phyloP scores from a whole-genome alignment of 768 basidiomycete species.

The Calvatia gigantea region DNA sequence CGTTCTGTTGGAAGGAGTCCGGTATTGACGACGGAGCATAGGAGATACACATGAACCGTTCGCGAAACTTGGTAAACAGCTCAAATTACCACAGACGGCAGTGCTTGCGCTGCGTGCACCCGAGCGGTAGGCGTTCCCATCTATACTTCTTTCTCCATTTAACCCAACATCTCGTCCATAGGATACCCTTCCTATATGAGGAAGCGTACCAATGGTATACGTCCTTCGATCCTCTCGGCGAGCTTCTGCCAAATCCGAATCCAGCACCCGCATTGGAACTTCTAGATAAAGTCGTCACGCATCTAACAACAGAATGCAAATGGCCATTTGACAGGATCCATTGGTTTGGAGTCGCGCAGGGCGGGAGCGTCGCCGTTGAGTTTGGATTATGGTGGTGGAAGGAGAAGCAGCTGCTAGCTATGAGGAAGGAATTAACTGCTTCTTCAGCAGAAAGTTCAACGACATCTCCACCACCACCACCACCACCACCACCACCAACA shows the following conservation, averaged over 20 bases:
- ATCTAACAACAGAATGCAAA: conserved; percentile 54
- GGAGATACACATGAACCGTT: conserved; percentile 85
- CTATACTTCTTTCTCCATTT: background rate
- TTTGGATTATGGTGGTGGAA: conserved; percentile 58
- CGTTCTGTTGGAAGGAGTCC: background rate
- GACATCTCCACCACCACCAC: conserved; percentile 1
- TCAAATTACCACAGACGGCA: conserved; percentile 90
- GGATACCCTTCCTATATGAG: conserved; percentile 77
- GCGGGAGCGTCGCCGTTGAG: conserved; percentile 76
- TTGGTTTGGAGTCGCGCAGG: conserved; percentile 86
- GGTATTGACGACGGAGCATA: conserved; percentile 22
- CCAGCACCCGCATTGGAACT: conserved; percentile 65
- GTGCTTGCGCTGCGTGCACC: conserved; percentile 78
- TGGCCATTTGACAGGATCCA: conserved; percentile 78
- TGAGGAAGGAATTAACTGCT: conserved; percentile 13
- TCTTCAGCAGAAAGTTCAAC: conserved; percentile 2
- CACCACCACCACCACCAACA: conserved; percentile 17
- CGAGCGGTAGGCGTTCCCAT: conserved; percentile 49
- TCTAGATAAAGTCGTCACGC: conserved; percentile 46
- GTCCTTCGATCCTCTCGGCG: conserved; percentile 79
- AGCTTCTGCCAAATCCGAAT: conserved; percentile 64
- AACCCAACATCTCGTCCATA: conserved; percentile 21
- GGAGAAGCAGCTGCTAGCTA: conserved; percentile 21
- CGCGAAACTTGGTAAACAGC: conserved; percentile 60
- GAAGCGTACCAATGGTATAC: conserved; percentile 84